Conservation (phyloP, 164 flowering plant genomes). For the Liriodendron chinense region DNA sequence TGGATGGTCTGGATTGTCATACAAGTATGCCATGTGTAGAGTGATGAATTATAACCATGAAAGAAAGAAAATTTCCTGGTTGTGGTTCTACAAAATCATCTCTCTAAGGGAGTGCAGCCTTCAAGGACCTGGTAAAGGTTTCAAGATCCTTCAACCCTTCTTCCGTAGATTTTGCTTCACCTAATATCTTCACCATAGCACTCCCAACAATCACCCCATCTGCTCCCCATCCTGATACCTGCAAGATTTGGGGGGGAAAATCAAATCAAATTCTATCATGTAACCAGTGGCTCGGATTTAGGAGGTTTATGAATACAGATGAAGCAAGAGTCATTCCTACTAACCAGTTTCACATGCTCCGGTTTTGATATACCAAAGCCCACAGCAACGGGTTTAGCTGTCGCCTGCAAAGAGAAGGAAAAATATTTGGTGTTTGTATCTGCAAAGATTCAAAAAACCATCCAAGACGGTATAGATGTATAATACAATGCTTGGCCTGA, state of each 20-base stretch:
- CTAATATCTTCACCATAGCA: constrained; percentile 78
- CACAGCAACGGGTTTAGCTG: constrained; percentile 86
- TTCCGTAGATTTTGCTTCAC: constrained; percentile 73
- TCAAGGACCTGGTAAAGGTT: constrained; percentile 61
- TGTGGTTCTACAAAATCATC: constrained; percentile 3
- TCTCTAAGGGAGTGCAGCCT: constrained; percentile 51
- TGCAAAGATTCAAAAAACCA: too few species aligned
- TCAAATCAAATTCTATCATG: neutral
- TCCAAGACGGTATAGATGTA: too few species aligned
- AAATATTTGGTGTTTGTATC: neutral
- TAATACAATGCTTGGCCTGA: too few species aligned
- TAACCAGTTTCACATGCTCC: constrained; percentile 87
- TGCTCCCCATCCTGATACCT: constrained; percentile 94
- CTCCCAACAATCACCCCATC: constrained; percentile 98
- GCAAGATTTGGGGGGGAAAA: constrained; percentile 12
- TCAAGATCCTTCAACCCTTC: constrained; percentile 80
- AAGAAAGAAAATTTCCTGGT: neutral
- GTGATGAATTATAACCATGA: neutral
- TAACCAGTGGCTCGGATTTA: neutral
- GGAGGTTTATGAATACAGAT: neutral
- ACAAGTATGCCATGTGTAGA: neutral
- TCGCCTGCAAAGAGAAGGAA: constrained; percentile 38
- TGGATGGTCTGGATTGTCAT: neutral
- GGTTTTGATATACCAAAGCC: constrained; percentile 96
- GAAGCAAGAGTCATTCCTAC: constrained; percentile 6